phyloP scores from a whole-genome alignment of 257 asterid genomes.

The Solanum raphanifolium region DNA sequence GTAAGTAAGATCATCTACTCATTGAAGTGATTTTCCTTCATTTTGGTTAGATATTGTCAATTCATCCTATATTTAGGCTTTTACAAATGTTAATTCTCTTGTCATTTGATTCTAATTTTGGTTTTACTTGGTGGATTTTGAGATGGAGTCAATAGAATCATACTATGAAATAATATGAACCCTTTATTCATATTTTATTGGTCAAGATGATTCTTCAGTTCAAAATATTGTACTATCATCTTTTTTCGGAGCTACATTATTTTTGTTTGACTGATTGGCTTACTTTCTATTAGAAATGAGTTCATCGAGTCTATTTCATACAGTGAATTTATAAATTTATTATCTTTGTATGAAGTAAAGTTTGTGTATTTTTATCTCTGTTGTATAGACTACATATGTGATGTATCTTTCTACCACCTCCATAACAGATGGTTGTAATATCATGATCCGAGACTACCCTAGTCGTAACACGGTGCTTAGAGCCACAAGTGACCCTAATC shows the following conservation, averaged over 20 bases:
- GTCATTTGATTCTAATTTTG: background rate
- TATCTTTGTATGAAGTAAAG: background rate
- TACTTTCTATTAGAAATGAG: constrained; percentile 8
- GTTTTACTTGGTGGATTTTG: background rate
- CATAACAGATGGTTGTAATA: background rate
- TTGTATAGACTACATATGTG: background rate
- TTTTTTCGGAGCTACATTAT: background rate
- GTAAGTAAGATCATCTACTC: background rate
- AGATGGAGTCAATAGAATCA: background rate
- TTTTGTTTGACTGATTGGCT: background rate
- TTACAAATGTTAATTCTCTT: background rate
- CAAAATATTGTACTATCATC: background rate
- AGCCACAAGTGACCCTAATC: background rate
- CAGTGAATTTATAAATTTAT: background rate
- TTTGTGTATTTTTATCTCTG: background rate
- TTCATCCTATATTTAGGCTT: background rate
- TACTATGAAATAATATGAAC: background rate
- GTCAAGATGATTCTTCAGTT: background rate
- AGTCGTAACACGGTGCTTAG: background rate
- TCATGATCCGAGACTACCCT: background rate
- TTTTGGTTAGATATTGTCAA: background rate
- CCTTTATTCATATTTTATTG: background rate
- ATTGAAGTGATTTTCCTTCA: background rate
- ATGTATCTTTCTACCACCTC: background rate
- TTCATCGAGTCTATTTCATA: background rate